Conservation (phyloP, 1,284 basidiomycete species). For the Tilletiaria anomala region DNA sequence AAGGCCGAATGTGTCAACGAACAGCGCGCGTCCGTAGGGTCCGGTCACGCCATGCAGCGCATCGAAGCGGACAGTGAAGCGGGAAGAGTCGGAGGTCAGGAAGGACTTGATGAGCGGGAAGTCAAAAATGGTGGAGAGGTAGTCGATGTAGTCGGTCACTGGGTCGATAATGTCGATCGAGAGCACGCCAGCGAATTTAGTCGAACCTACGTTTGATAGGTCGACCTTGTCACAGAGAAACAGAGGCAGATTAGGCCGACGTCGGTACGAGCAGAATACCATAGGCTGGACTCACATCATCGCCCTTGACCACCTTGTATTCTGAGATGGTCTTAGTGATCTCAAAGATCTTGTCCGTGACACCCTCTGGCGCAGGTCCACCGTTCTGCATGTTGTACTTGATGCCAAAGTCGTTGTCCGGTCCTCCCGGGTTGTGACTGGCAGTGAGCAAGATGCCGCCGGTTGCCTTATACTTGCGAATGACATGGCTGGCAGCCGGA, state of each 20-base stretch:
- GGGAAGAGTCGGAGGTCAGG: conserved; percentile 48
- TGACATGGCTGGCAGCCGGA: conserved; percentile 87
- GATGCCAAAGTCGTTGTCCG: conserved; percentile 95
- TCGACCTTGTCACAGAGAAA: too few species aligned
- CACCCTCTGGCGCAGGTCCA: conserved; percentile 84
- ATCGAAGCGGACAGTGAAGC: conserved; percentile 82
- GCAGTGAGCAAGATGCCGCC: conserved; percentile 97
- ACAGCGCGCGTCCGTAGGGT: conserved; percentile 80
- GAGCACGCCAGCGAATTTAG: conserved; percentile 59
- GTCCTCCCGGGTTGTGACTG: conserved; percentile 93
- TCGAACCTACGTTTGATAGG: conserved; percentile 66
- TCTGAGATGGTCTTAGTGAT: conserved; percentile 69
- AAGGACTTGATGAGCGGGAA: conserved; percentile 82
- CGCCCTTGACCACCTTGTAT: conserved; percentile 72
- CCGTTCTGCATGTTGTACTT: conserved; percentile 98
- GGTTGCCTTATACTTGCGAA: conserved; percentile 85
- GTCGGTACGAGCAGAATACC: not conserved
- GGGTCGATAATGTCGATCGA: conserved; percentile 86
- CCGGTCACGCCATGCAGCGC: conserved; percentile 94
- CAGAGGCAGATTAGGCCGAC: conserved; percentile 3
- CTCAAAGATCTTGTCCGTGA: conserved; percentile 86
- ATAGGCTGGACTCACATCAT: conserved; percentile 53
- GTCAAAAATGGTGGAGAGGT: conserved; percentile 84
- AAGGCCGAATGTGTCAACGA: conserved; percentile 71
- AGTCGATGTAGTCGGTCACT: conserved; percentile 70